Evolutionary conservation across 495 filamentous ascomycete genomes (phyloP), one percentile per base, ranked within the genome.

Genomic region (Penicilliopsis zonata): DNA sequence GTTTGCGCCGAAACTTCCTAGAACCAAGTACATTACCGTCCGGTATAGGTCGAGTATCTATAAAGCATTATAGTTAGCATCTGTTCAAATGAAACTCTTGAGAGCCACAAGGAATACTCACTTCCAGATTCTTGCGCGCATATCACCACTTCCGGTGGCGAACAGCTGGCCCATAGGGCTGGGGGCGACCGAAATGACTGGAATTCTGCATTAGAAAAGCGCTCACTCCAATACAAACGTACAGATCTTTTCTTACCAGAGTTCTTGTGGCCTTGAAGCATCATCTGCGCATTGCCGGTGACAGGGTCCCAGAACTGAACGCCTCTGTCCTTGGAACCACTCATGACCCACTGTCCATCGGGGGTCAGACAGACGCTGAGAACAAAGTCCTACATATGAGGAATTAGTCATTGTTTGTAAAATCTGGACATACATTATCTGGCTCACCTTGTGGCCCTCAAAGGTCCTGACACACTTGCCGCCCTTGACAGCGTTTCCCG

Each of bases 331-430:
- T 93, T 90, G 20, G 82, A 88, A 15, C 85, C 86, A 40, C 83
- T 90, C 57, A 93, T 76, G 13, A 93, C 85, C 85, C 85, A 93
- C 38, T 76, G 71, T 33, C 79, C 78, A 50, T 93, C 85, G 25
- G 85, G 85, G 0, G 85, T 90, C 46, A 92, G 64, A 14, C 86
- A 86, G 19, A 93, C 85, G 40, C 78, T 85, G 20, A 93, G 76
- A 28, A 93, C 85, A 44, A 92, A 93, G 57, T 93, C 85, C 84
- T 92, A n/a, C n/a, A n/a, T n/a, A n/a, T n/a, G n/a, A n/a, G n/a
- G n/a, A n/a, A n/a, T n/a, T n/a, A 50, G 4, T 40, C 30, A 23
- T n/a, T 6, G 21, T 33, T 41, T 13, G 20, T 8, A 12, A 35
- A 9, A 16, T 35, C 12, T 18, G 13, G 19, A 17, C 7, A 30